Percentiles rank a stretch among this genome's conserved stretches.
Evolutionary conservation across 768 basidiomycete genomes (phyloP).

Genomic region (Gloeophyllum trabeum): DNA sequence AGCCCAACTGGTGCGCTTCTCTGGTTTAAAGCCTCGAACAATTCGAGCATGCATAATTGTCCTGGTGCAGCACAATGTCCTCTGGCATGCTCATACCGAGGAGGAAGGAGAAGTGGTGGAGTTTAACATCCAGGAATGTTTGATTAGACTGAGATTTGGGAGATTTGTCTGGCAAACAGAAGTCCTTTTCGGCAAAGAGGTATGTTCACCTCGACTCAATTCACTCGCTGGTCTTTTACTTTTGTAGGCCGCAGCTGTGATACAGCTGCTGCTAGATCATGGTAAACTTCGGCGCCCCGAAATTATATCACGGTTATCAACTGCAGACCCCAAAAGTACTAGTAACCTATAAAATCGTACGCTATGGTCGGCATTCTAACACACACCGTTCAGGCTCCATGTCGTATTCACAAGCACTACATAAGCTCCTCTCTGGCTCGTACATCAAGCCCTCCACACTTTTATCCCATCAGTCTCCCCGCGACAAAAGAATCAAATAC

Average conservation of each 20-base stretch:
- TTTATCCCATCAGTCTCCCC: slow-evolving; percentile 68
- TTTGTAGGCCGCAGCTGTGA: slow-evolving; percentile 62
- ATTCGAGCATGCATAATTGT: slow-evolving; percentile 64
- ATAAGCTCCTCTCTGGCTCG: slow-evolving; percentile 57
- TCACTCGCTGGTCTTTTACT: neutral
- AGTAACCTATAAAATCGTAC: neutral
- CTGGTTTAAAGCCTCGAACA: slow-evolving; percentile 53
- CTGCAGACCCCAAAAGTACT: slow-evolving; percentile 48
- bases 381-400: slow-evolving; percentile 20
- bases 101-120: slow-evolving; percentile 73
- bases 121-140: slow-evolving; percentile 74
- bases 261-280: slow-evolving; percentile 69
- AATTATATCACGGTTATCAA: slow-evolving; percentile 41
- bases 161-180: slow-evolving; percentile 69
- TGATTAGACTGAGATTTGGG: slow-evolving; percentile 75
- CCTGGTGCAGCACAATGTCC: slow-evolving; percentile 83
- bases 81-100: slow-evolving; percentile 72
- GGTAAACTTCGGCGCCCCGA: slow-evolving; percentile 78
- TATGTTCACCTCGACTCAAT: slow-evolving; percentile 23
- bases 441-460: slow-evolving; percentile 76
- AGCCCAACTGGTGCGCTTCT: slow-evolving; percentile 54
- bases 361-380: neutral
- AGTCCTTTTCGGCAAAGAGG: slow-evolving; percentile 57
- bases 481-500: slow-evolving; percentile 72
- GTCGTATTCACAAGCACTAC: slow-evolving; percentile 48